Percentiles rank a stretch among this genome's conserved stretches.
Conservation (phyloP, 495 filamentous ascomycete species). For the Aspergillus campestris region DNA sequence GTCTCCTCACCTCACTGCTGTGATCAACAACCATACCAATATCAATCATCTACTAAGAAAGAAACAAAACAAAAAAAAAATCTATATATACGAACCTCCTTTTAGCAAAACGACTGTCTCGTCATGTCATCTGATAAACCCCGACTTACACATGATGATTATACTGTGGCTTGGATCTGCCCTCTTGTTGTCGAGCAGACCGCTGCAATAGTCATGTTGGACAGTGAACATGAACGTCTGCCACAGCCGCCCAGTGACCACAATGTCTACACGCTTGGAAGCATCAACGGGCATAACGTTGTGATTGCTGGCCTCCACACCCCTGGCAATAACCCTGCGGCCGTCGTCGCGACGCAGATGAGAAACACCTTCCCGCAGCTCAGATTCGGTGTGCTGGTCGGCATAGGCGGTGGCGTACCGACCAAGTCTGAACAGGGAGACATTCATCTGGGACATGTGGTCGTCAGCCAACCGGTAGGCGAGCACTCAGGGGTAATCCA, state of each 20-base stretch:
- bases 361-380: slow-evolving; percentile 14
- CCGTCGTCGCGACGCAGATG: slow-evolving; percentile 19
- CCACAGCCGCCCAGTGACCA: slow-evolving; percentile 9
- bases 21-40: no score
- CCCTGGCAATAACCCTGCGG: slow-evolving; percentile 14
- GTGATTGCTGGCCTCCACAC: slow-evolving; percentile 20
- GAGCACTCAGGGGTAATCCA: slow-evolving; percentile 17
- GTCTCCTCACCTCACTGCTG: no score
- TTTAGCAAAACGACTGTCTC: no score
- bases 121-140: no score
- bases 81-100: no score
- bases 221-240: slow-evolving; percentile 16
- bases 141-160: slow-evolving; percentile 2
- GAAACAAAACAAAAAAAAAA: no score
- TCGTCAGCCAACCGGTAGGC: slow-evolving; percentile 22
- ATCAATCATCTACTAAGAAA: no score
- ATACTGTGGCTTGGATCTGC: slow-evolving; percentile 28
- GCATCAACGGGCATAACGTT: slow-evolving; percentile 24
- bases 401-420: slow-evolving; percentile 26
- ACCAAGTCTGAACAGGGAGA: slow-evolving; percentile 15
- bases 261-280: slow-evolving; percentile 25
- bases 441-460: slow-evolving; percentile 26
- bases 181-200: slow-evolving; percentile 21
- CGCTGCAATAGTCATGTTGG: slow-evolving; percentile 24
- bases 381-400: slow-evolving; percentile 13